Evolutionary conservation across 164 flowering plant genomes (phyloP), one percentile per base, ranked within the genome.

Genomic region (Vitis riparia): DNA sequence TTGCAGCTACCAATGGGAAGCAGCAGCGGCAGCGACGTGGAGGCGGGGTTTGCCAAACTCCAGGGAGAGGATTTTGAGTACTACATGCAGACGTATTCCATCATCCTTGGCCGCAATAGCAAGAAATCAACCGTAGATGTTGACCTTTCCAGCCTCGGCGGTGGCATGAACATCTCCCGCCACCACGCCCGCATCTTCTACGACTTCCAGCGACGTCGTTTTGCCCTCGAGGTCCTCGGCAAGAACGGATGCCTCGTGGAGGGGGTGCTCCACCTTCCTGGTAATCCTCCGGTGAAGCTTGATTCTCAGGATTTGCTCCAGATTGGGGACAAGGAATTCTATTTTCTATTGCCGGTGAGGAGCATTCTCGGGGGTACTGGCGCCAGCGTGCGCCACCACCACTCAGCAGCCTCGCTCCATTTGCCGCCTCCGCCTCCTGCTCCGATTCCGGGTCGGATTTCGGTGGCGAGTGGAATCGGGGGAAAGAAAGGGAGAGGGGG

Each of bases 111-210:
- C 58, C 88, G 99, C 11, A 91, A 91, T 79, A 81, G 87, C 68
- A 96, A 93, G 81, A 93, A 93, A 69, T 88, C 95, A 1, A 79
- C 88, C 30, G 98, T 95, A 52, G 99, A 95, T 69, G 97, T 95
- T 59, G 99, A 95, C 68, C 87, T 95, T 63, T 76, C 98, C 51
- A 81, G 86, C 77, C 92, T 93, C 62, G 98, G 97, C 64, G 99
- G 98, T 23, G 99, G 99, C 11, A 93, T 95, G 99, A 95, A 93
- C 95, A 95, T 95, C 69, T 93, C 98, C 60, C 93, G 99, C 76
- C 90, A 88, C 86, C 99, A 95, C 77, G 99, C 99, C 15, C 96
- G 99, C 66, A 95, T 95, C 74, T 93, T 90, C 91, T 95, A 95
- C 88, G 99, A 95, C 82, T 95, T 95, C 86, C 82, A 86, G 59